Base-by-base conservation (phyloP, 2,329 filamentous ascomycete genomes). In the Thyridium curvatum region DNA sequence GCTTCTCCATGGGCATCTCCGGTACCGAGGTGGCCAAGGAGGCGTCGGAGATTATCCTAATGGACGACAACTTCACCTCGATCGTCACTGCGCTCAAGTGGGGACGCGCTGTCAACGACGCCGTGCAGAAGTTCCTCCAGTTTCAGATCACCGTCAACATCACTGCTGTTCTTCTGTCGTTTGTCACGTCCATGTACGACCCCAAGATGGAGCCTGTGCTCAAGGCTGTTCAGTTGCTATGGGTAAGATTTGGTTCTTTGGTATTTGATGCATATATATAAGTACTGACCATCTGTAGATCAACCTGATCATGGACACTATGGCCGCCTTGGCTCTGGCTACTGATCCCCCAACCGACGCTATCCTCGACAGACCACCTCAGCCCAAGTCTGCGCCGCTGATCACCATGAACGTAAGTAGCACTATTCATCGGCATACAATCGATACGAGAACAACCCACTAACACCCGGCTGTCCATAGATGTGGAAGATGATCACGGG, bases 401-500 rank as follows among this genome's bases (percentile, higher is more conserved):
- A 91, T 97, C 50, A 93, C 88, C 1, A 68, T 84, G 21, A 91
- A 84, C 18, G 21, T 26, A 26, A 26, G 21, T 10, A 26, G 6
- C 6, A 26, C 10, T 26, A 10, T 26, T 10, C n/a, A n/a, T n/a
- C n/a, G n/a, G n/a, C n/a, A n/a, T n/a, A n/a, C n/a, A n/a, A n/a
- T n/a, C n/a, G n/a, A n/a, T n/a, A n/a, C n/a, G n/a, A n/a, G n/a
- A n/a, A n/a, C n/a, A n/a, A n/a, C n/a, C n/a, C n/a, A n/a, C n/a
- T n/a, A n/a, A n/a, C n/a, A n/a, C n/a, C n/a, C n/a, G n/a, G n/a
- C n/a, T n/a, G n/a, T n/a, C n/a, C 10, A 6, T 26, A 26, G 21
- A 96, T 96, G 90, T 94, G 90, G 91, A 97, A 97, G 71, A 97
- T 96, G 90, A 95, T 97, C 45, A 74, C 94, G 32, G 90, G 89